phyloP scores from a whole-genome alignment of 176 grass and related monocot species.

The Paspalum notatum region DNA sequence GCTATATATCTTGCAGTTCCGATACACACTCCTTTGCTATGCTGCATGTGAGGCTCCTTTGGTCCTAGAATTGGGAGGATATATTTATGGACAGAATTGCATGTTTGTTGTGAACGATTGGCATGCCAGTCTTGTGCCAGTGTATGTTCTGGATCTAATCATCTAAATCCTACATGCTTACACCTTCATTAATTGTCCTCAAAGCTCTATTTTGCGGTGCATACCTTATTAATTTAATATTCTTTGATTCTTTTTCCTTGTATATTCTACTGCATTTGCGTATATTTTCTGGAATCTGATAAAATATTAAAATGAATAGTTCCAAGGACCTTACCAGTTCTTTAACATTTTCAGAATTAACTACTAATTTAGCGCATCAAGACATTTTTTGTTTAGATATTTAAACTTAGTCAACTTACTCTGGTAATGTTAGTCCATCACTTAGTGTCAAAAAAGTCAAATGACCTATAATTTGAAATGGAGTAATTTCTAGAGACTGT shows the following conservation, averaged over 20 bases:
- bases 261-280: neutral
- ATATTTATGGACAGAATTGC: constrained; percentile 83
- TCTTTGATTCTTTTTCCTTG: too few relatives aligned
- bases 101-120: constrained; percentile 98
- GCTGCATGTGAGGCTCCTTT: constrained; percentile 95
- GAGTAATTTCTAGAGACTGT: constrained; percentile 9
- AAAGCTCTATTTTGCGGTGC: constrained; percentile 3
- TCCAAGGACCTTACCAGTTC: neutral
- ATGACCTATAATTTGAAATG: too few relatives aligned
- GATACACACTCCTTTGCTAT: constrained; percentile 81
- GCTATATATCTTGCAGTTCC: constrained; percentile 76
- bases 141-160: constrained; percentile 56
- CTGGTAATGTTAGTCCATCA: neutral
- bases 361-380: too few relatives aligned
- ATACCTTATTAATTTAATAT: constrained; percentile 7
- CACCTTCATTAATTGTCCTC: constrained; percentile 16
- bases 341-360: neutral
- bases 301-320: neutral
- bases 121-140: constrained; percentile 97
- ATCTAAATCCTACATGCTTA: constrained; percentile 28
- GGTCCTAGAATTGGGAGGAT: constrained; percentile 92
- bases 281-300: constrained; percentile 1
- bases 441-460: neutral
- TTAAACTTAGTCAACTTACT: neutral
- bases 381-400: too few relatives aligned